Conservation (phyloP, 805 yeast species). For the Candida maltosa region DNA sequence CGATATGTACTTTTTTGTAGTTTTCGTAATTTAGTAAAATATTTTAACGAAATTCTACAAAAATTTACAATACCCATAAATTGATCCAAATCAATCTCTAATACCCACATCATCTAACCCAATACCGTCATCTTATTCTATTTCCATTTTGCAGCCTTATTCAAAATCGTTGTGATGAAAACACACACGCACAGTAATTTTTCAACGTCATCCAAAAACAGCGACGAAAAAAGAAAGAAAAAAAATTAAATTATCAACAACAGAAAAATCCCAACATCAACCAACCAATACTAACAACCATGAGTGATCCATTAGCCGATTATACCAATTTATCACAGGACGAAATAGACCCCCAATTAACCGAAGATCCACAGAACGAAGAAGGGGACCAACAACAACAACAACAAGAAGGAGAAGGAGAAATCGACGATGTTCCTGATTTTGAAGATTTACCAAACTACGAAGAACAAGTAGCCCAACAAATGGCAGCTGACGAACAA, state of each 20-base stretch:
- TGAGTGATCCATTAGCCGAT: conserved; percentile 11
- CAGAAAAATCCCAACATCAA: no score
- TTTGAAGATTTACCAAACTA: conserved; percentile 2
- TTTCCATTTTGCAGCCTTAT: no score
- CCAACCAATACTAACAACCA: no score
- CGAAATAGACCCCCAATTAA: conserved; percentile 8
- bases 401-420: conserved; percentile 10
- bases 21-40: no score
- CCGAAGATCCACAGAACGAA: conserved; percentile 1
- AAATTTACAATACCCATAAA: no score
- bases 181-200: no score
- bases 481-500: conserved; percentile 6
- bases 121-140: no score
- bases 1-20: no score
- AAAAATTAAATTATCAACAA: background rate
- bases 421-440: conserved; percentile 3
- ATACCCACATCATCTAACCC: no score
- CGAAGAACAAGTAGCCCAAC: background rate
- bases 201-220: background rate
- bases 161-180: no score
- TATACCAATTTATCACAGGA: conserved; percentile 9
- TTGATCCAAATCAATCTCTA: no score
- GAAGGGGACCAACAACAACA: conserved; percentile 6
- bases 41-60: no score
- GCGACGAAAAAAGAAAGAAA: background rate